Evolutionary conservation across 306 rosid species (phyloP).

Genomic region (Quercus suber): DNA sequence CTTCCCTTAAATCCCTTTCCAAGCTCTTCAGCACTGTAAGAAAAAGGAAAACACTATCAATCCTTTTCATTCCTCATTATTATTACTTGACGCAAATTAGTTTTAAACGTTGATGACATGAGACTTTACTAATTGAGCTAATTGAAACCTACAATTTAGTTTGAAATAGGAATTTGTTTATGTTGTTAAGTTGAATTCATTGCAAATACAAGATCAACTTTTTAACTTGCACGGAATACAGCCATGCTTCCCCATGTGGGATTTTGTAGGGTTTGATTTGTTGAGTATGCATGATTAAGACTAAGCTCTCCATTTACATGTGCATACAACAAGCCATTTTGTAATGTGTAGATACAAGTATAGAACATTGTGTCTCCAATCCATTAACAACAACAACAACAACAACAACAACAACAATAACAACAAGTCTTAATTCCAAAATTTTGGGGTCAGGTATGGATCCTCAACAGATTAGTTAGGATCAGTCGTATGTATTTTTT

Average conservation of each 20-base stretch:
- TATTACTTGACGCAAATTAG: no score
- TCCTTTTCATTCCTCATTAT: neutral
- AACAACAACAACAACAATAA: no score
- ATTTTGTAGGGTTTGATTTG: neutral
- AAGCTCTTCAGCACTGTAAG: slow-evolving; percentile 58
- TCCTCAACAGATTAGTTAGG: no score
- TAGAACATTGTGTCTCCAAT: neutral
- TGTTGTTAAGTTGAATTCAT: neutral
- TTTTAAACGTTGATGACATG: rapidly evolving
- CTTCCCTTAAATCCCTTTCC: slow-evolving; percentile 55
- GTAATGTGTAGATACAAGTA: neutral
- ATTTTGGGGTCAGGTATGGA: no score
- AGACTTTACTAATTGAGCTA: no score
- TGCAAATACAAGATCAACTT: neutral
- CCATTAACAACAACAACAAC: neutral
- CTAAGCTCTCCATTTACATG: neutral
- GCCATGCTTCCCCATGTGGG: no score
- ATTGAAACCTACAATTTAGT: neutral
- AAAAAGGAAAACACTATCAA: neutral
- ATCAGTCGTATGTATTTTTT: no score
- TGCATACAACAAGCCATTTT: neutral
- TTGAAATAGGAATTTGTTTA: neutral
- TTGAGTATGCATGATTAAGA: neutral
- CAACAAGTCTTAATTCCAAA: no score
- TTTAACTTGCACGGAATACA: neutral